Conservation (phyloP, 2,329 filamentous ascomycete species). For the Gliomastix tumulicola region DNA sequence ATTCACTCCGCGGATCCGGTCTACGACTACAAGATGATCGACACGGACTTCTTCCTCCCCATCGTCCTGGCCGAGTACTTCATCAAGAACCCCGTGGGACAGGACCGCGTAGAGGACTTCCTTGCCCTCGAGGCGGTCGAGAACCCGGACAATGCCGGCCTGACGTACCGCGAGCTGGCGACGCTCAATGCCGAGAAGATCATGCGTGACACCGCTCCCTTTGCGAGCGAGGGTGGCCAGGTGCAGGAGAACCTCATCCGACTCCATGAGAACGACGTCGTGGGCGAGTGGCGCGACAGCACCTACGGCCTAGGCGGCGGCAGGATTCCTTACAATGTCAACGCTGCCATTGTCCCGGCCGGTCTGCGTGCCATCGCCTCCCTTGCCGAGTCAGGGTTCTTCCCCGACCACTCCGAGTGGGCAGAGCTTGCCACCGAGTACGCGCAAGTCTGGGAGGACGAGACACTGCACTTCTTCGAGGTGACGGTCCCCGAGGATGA, state of each 20-base stretch:
- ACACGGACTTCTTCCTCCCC: constrained; percentile 55
- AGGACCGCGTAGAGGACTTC: constrained; percentile 22
- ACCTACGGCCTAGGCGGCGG: constrained; percentile 53
- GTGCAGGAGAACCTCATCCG: constrained; percentile 47
- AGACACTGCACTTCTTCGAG: constrained; percentile 51
- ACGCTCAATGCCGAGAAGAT: constrained; percentile 49
- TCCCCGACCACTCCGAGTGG: constrained; percentile 41
- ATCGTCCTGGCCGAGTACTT: constrained; percentile 54
- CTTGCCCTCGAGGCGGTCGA: constrained; percentile 36
- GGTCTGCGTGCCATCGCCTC: constrained; percentile 50
- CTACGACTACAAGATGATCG: constrained; percentile 56
- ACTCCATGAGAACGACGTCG: constrained; percentile 43
- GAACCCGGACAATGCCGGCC: constrained; percentile 39
- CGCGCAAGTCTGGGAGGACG: constrained; percentile 55
- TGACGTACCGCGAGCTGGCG: constrained; percentile 46
- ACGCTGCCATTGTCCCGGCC: constrained; percentile 55
- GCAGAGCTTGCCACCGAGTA: constrained; percentile 33
- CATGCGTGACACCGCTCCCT: constrained; percentile 46
- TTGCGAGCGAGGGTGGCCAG: constrained; percentile 37
- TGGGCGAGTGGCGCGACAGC: constrained; percentile 60
- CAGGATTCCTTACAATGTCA: constrained; percentile 59
- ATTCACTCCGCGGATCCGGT: constrained; percentile 42
- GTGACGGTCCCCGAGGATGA: constrained; percentile 27
- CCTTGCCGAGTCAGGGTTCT: constrained; percentile 42
- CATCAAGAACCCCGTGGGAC: constrained; percentile 30